Evolutionary conservation across 192 early-diverging fungal species (phyloP), one percentile per base, ranked within the genome.

Genomic region (Physocladia obscura): DNA sequence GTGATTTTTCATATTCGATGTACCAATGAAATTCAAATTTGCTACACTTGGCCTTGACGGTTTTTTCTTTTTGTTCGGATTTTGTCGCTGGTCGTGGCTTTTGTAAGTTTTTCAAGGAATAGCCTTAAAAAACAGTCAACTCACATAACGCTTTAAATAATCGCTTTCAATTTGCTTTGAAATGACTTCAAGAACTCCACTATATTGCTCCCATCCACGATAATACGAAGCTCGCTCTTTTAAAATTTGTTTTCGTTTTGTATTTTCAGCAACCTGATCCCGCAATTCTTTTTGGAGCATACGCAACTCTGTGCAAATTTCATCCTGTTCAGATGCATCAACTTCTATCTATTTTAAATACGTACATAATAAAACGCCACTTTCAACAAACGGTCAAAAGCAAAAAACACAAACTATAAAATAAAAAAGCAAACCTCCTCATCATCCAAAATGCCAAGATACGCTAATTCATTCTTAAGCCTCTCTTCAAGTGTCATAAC

Each of bases 81-180:
- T 62, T 75, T 69, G 61, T 21, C 48, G 32, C 74, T 64, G 51
- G 37, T 3, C 11, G 19, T n/a, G 29, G 52, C 11, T 17, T 55
- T 29, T 60, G 40, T 35, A 0, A 35, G 57, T 55, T 55, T 27
- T 29, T n/a, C n/a, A n/a, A n/a, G n/a, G n/a, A n/a, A n/a, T n/a
- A n/a, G n/a, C n/a, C 11, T 21, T 40, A 27, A 8, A 30, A 2
- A 52, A 63, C 5, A 58, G 34, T 50, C 61, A 21, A 84, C 85
- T 67, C 79, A 93, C 90, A 91, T 56, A 62, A 56, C 94, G 84
- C 76, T 93, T 93, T 26, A 89, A 73, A 68, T 93, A 98, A 70
- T 87, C 85, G 71, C 89, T 86, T 71, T 95, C 94, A 21, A 98
- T 89, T 74, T 92, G 90, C 73, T 89, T 91, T 71, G 96, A 93